Conservation (phyloP, 2,329 filamentous ascomycete species). For the Cryphonectria radicalis region DNA sequence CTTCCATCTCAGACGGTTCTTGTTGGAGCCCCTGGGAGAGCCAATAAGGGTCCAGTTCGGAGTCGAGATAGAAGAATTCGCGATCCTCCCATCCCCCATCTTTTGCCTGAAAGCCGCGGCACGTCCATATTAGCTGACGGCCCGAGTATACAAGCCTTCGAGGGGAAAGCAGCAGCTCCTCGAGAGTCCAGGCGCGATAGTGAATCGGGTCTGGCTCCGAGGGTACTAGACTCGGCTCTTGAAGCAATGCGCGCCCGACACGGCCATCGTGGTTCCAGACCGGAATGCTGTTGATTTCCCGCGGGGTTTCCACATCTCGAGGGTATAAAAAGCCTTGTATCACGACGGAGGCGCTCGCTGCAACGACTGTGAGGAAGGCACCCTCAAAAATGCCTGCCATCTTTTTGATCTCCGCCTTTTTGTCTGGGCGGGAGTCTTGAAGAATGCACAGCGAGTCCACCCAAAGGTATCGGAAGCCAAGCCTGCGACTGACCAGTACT, state of each 20-base stretch:
- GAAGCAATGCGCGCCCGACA: not conserved
- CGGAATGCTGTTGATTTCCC: not conserved
- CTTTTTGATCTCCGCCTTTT: conserved; percentile 6
- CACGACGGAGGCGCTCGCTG: not conserved
- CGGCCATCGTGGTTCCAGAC: not conserved
- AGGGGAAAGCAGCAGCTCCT: not conserved
- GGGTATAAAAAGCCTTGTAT: not conserved
- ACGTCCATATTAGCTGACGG: not conserved
- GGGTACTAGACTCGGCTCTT: not conserved
- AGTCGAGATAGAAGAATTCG: conserved; percentile 2
- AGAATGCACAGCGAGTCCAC: conserved; percentile 24
- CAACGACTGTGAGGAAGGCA: not conserved
- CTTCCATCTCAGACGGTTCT: not conserved
- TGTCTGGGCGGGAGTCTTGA: conserved; percentile 19
- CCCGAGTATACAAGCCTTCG: conserved; percentile 1
- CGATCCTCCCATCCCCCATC: not conserved
- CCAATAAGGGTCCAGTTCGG: not conserved
- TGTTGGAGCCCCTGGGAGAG: not conserved
- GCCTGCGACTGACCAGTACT: not conserved
- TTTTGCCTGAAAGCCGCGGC: not conserved
- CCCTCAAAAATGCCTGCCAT: conserved; percentile 7
- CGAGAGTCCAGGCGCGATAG: not conserved
- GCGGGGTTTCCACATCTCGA: not conserved
- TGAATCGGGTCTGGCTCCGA: not conserved
- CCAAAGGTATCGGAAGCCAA: conserved; percentile 13